These are phyloP conservation scores for Cryptococcus deneoformans DNA, from an alignment of 1,284 basidiomycete species.

Conservation along the genomic window DNA sequence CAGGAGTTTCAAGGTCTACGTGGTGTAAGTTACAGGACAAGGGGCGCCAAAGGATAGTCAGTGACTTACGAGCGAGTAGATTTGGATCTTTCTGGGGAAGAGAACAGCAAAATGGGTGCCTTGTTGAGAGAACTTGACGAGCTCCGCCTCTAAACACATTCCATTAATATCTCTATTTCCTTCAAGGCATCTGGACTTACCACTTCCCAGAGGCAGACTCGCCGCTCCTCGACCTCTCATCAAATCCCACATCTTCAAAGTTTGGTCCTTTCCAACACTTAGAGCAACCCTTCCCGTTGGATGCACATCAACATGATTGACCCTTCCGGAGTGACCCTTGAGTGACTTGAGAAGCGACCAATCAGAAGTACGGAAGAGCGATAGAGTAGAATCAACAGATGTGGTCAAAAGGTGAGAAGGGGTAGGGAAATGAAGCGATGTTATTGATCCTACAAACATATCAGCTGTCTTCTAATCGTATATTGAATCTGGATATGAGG, in stretches of 20 bases:
- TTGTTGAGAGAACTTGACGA: slow-evolving; percentile 75
- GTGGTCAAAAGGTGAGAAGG: slow-evolving; percentile 84
- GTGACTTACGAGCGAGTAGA: slow-evolving; percentile 69
- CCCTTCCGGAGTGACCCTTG: slow-evolving; percentile 88
- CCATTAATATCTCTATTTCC: not conserved
- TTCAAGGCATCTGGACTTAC: slow-evolving; percentile 49
- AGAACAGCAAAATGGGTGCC: slow-evolving; percentile 77
- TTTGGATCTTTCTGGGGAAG: slow-evolving; percentile 68
- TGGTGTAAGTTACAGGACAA: not conserved
- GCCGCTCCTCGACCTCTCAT: slow-evolving; percentile 90
- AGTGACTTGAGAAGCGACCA: slow-evolving; percentile 86
- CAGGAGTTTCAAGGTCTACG: slow-evolving; percentile 66
- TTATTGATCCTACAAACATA: slow-evolving; percentile 71
- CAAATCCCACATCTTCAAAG: slow-evolving; percentile 96
- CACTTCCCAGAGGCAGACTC: slow-evolving; percentile 81
- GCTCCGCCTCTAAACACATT: slow-evolving; percentile 70
- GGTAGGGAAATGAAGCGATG: slow-evolving; percentile 81
- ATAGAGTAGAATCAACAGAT: slow-evolving; percentile 84
- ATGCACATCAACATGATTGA: slow-evolving; percentile 87
- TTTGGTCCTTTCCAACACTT: slow-evolving; percentile 85
- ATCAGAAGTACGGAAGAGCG: slow-evolving; percentile 86
- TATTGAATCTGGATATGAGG: too few species aligned
- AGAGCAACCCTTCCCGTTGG: slow-evolving; percentile 88
- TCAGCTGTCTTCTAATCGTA: not conserved
- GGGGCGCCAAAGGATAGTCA: not conserved